A percentile compares a stretch with the other conserved stretches of the same genome.
Conservation (phyloP, 768 basidiomycete species). For the Cytidiella melzeri region DNA sequence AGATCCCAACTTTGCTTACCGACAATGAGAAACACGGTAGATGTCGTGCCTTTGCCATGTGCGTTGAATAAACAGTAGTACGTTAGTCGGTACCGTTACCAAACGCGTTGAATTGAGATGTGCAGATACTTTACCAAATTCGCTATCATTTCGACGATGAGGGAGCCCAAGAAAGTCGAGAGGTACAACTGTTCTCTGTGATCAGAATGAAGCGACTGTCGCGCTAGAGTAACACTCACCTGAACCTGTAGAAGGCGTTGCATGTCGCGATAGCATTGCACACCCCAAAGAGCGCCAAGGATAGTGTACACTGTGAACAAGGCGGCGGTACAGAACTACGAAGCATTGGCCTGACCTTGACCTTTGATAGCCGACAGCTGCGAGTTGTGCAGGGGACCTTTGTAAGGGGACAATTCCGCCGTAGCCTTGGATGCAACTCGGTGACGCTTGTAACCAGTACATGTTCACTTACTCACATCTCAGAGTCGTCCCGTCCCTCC, state of each 20-base stretch:
- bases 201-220: slow-evolving; percentile 1
- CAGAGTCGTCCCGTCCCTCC: slow-evolving; percentile 70
- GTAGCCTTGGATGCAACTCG: slow-evolving; percentile 71
- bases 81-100: slow-evolving; percentile 33
- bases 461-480: not conserved
- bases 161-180: slow-evolving; percentile 77
- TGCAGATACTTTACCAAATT: slow-evolving; percentile 56
- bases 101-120: not conserved
- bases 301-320: slow-evolving; percentile 77
- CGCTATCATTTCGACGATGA: slow-evolving; percentile 92
- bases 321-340: slow-evolving; percentile 79
- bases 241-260: slow-evolving; percentile 86
- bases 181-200: slow-evolving; percentile 67
- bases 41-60: slow-evolving; percentile 65
- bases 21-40: slow-evolving; percentile 87
- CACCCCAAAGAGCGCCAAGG: slow-evolving; percentile 72
- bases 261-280: slow-evolving; percentile 73
- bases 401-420: slow-evolving; percentile 76
- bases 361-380: slow-evolving; percentile 80
- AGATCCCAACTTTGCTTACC: slow-evolving; percentile 41
- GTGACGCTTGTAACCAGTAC: no score
- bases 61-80: slow-evolving; percentile 96
- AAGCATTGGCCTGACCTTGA: not conserved
- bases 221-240: slow-evolving; percentile 34
- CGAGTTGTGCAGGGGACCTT: slow-evolving; percentile 82